A percentile compares a stretch with the other conserved stretches of the same genome.
phyloP scores from a whole-genome alignment of 805 yeast genomes.

The Phaffomyces opuntiae region DNA sequence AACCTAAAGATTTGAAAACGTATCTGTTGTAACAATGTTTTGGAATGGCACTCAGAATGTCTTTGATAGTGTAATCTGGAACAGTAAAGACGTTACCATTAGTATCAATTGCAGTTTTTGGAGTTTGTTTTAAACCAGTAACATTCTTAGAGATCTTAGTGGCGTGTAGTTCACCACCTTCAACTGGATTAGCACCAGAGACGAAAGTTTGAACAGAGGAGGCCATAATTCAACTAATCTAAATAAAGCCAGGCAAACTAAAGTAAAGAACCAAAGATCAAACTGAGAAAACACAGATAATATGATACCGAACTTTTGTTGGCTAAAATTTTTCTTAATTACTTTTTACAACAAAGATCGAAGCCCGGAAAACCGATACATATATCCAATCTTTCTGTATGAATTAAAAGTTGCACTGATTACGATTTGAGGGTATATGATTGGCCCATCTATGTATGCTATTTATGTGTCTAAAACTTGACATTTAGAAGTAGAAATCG shows the following conservation, averaged over 20 bases:
- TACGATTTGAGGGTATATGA: neutral
- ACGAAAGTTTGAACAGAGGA: conserved; percentile 12
- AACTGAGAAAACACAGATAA: no score
- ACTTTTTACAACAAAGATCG: no score
- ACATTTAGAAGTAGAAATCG: no score
- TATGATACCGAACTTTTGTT: neutral
- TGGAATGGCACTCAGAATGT: conserved; percentile 51
- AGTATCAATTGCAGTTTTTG: conserved; percentile 38
- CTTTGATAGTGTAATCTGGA: conserved; percentile 57
- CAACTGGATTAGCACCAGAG: conserved; percentile 6
- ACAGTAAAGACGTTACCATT: conserved; percentile 48
- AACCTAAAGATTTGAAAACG: conserved; percentile 39
- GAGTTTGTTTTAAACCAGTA: conserved; percentile 15
- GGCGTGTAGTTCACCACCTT: conserved; percentile 4
- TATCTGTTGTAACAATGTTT: conserved; percentile 54
- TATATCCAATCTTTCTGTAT: no score
- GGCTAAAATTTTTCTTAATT: neutral
- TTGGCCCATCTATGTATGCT: neutral
- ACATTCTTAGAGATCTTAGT: conserved; percentile 19
- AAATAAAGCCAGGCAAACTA: no score
- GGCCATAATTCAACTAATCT: conserved; percentile 2
- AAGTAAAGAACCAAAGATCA: no score
- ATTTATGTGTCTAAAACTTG: neutral
- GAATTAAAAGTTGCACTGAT: neutral
- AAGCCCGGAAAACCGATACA: neutral